Evolutionary conservation across 345 rosid genomes (phyloP), one percentile per base, ranked within the genome.

Genomic region (Eucalyptus sp.): DNA sequence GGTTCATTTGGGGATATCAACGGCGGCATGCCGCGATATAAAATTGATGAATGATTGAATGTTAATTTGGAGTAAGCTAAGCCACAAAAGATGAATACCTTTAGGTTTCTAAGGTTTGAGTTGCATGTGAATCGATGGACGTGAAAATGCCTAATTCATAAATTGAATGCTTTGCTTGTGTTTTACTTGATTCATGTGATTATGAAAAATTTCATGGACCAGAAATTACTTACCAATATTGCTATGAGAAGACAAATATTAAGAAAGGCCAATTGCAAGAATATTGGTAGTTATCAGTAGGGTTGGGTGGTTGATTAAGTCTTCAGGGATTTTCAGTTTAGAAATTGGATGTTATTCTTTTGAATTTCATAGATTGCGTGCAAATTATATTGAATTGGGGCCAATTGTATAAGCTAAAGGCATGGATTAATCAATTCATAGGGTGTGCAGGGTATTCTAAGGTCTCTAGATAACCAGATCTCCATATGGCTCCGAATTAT

Each of bases 11-110:
- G 27, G 27, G 62, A 56, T 56, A 56, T 22, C 62, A 56, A 9
- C 27, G 0, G 0, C 1, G 62, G 27, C 60, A 20, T 22, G 12
- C 8, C 9, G 60, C 3, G 0, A 6, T 54, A 20, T 54, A 54
- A 22, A 54, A 22, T 54, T 54, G 60, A 20, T 54, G 60, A 56
- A 56, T 56, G 27, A 56, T 0, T 56, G 60, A 56, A 56, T 56
- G 12, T 22, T 56, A 56, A 56, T 56, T 56, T 22, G 60, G 25
- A 4, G 60, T 20, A 56, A 56, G 10, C 60, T 56, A 56, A 56
- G 60, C 60, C 27, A 56, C 27, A 27, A 56, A 56, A 56, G 27
- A 22, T 20, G 12, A 56, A 10, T 56, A 56, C 60, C 0, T 56
- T 56, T 56, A 56, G 60, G 60, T 22, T 56, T 56, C 27, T 22